These are phyloP conservation scores for Sinapis alba DNA, from an alignment of 441 rosid genomes.

Conservation along the genomic window DNA sequence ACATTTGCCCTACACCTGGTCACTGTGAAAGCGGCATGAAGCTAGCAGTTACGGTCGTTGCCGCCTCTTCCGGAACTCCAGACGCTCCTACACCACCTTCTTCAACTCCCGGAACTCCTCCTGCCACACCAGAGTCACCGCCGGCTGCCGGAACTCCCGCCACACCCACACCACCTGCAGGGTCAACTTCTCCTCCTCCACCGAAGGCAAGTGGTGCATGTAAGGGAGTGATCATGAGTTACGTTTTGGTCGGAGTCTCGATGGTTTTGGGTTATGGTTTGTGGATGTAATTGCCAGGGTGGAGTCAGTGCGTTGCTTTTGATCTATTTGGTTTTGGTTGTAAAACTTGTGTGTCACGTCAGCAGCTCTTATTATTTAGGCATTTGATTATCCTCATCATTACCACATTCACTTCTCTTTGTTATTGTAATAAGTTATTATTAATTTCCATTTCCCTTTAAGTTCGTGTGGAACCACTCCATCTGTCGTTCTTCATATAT, in stretches of 20 bases:
- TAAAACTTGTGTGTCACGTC: slow-evolving; percentile 21
- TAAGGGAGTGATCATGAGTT: slow-evolving; percentile 39
- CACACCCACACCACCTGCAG: slow-evolving; percentile 28
- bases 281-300: slow-evolving; percentile 53
- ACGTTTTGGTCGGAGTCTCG: slow-evolving; percentile 41
- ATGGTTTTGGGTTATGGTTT: slow-evolving; percentile 43
- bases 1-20: slow-evolving; percentile 57
- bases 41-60: slow-evolving; percentile 50
- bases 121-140: slow-evolving; percentile 26
- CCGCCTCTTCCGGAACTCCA: slow-evolving; percentile 39
- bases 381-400: slow-evolving; percentile 13
- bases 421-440: slow-evolving; percentile 23
- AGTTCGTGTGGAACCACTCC: no score
- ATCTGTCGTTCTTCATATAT: not conserved
- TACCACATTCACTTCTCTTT: slow-evolving; percentile 20
- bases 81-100: slow-evolving; percentile 25
- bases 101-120: slow-evolving; percentile 23
- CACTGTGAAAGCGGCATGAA: slow-evolving; percentile 73
- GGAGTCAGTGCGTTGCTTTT: slow-evolving; percentile 74
- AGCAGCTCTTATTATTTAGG: not conserved
- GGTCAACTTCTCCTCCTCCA: slow-evolving; percentile 39
- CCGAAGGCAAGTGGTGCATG: slow-evolving; percentile 35
- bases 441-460: no score
- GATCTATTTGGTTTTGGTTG: slow-evolving; percentile 15
- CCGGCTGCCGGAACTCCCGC: slow-evolving; percentile 21